Conservation (phyloP, 768 basidiomycete genomes). For the Chiua virens region DNA sequence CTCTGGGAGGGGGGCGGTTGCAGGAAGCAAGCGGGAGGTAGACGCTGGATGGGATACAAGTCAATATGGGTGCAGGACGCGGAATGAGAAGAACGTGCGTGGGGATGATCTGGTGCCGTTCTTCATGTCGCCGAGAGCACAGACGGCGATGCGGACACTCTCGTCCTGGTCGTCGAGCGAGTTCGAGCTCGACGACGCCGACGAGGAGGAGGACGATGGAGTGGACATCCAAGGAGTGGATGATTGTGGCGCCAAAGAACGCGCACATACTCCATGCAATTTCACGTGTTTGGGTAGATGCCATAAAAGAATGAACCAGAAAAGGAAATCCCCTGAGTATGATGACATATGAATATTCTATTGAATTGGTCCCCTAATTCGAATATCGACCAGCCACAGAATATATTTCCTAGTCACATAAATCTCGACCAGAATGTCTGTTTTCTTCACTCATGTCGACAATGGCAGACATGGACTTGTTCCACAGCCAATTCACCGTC, state of each 20-base stretch:
- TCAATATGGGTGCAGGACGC: neutral
- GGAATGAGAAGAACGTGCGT: constrained; percentile 11
- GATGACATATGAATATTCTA: neutral
- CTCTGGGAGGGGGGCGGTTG: constrained; percentile 13
- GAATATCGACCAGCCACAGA: constrained; percentile 3
- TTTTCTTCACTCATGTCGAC: neutral
- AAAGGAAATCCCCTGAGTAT: constrained; percentile 5
- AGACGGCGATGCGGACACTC: constrained; percentile 75
- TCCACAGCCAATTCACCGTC: constrained; percentile 18
- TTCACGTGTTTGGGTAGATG: constrained; percentile 28
- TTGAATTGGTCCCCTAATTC: neutral
- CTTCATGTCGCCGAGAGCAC: constrained; percentile 78
- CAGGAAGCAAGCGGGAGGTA: constrained; percentile 12
- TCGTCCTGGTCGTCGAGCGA: constrained; percentile 62
- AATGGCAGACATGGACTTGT: constrained; percentile 28
- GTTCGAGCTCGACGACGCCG: constrained; percentile 7
- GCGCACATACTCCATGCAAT: constrained; percentile 2
- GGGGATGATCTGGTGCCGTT: constrained; percentile 36
- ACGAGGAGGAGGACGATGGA: constrained; percentile 5
- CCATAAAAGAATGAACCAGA: constrained; percentile 1
- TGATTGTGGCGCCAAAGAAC: constrained; percentile 13
- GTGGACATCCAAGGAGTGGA: neutral
- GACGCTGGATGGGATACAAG: constrained; percentile 7
- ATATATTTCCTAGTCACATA: constrained; percentile 14
- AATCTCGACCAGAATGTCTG: constrained; percentile 14